Evolutionary conservation across 768 basidiomycete genomes (phyloP), one percentile per base, ranked within the genome.

Genomic region (Boletus tomentosulus): DNA sequence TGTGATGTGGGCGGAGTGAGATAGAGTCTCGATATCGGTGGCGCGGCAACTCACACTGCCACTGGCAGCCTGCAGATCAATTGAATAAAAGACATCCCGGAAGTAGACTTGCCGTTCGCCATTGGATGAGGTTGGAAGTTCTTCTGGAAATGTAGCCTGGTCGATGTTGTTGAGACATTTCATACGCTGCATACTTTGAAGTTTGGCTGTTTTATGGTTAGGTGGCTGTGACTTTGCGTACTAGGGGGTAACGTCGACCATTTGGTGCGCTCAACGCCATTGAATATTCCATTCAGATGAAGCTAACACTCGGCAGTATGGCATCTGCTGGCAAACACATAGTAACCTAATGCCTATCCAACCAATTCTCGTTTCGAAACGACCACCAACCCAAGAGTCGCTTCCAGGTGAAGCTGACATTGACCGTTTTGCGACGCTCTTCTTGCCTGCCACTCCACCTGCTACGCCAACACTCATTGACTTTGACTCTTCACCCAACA

Each of bases 371-470:
- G n/a, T 39, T 39, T 19, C 19, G 19, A 19, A 19, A 19, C 19
- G 19, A 19, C 38, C n/a, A 15, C 38, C 19, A 10, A 4, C 38
- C 16, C 38, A 39, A 39, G n/a, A 15, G 38, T 39, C 38, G 7
- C 43, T 28, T 44, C 43, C 43, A 16, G 43, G 62, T 16, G 73
- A 71, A 42, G 62, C 62, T 12, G 66, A 71, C 30, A 63, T 33
- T 6, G 74, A 73, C 55, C 74, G 73, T 19, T 79, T 78, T 38
- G 69, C 75, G 1, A 73, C 69, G 3, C 65, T 80, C 33, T 79
- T 80, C 57, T 62, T 69, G 4, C 78, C 78, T 65, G 43, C 78
- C 64, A 45, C 72, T 0, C 67, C 67, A 1, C 67, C 67, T 0
- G 66, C 58, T 4, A 56, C 66, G 2, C 67, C 67, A 10, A 69